phyloP scores from a whole-genome alignment of 441 rosid species.

The Syzygium malaccense region DNA sequence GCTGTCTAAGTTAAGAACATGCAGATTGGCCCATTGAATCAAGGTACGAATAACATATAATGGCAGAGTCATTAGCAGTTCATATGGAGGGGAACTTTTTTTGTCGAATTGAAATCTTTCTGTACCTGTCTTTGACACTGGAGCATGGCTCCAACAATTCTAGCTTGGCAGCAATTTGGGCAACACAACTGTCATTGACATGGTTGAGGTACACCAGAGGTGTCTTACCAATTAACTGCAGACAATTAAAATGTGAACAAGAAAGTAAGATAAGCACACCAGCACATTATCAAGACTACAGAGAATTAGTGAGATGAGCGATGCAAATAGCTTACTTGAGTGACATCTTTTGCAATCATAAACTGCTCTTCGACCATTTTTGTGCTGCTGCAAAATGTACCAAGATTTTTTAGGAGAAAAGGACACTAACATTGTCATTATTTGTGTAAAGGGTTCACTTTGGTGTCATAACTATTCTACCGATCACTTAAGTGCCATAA shows the following conservation, averaged over 20 bases:
- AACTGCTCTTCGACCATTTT: conserved; percentile 37
- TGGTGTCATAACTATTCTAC: too few species aligned
- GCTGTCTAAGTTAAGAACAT: not conserved
- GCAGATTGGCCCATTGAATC: not conserved
- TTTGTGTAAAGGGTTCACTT: too few species aligned
- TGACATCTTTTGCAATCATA: conserved; percentile 72
- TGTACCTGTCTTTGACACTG: conserved; percentile 63
- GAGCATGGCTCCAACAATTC: conserved; percentile 69
- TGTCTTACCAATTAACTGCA: conserved; percentile 32
- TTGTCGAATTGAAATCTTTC: not conserved
- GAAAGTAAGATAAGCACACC: not conserved
- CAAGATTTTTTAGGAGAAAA: not conserved
- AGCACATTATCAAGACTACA: not conserved
- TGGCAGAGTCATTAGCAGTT: not conserved
- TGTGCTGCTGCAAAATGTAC: not conserved
- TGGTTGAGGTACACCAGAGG: conserved; percentile 61
- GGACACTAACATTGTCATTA: too few species aligned
- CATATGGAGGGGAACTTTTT: not conserved
- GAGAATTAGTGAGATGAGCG: not conserved
- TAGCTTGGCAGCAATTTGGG: conserved; percentile 53
- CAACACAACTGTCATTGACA: conserved; percentile 57
- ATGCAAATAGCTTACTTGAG: conserved; percentile 43
- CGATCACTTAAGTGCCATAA: too few species aligned
- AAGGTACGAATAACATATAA: not conserved
- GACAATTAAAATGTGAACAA: conserved; percentile 11